Evolutionary conservation across 176 grass and related monocot genomes (phyloP).

Genomic region (Panicum miliaceum): DNA sequence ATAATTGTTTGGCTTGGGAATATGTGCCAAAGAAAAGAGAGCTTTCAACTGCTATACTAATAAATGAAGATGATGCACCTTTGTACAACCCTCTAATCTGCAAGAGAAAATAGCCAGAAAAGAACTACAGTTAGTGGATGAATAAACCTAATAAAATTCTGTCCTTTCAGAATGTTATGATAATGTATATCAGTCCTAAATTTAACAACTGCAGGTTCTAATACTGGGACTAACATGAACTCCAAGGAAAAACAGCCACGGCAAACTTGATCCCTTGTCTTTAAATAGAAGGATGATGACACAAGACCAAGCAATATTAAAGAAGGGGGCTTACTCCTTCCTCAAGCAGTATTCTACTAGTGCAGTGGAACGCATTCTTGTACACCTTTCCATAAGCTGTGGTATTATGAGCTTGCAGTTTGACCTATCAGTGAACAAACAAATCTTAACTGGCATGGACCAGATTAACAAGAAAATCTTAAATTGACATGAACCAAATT

Average conservation of each 20-base stretch:
- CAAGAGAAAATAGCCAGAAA: slow-evolving; percentile 45
- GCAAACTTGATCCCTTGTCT: background rate
- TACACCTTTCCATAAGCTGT: slow-evolving; percentile 73
- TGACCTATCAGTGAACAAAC: slow-evolving; percentile 60
- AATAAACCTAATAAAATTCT: background rate
- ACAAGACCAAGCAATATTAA: slow-evolving; percentile 17
- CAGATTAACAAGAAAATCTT: slow-evolving; percentile 7
- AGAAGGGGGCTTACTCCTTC: slow-evolving; percentile 78
- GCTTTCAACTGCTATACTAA: slow-evolving; percentile 91
- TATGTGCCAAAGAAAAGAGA: slow-evolving; percentile 93
- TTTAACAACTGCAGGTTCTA: slow-evolving; percentile 10
- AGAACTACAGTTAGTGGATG: slow-evolving; percentile 10
- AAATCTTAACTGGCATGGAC: slow-evolving; percentile 13
- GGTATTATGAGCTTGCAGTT: slow-evolving; percentile 97
- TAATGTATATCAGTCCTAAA: background rate
- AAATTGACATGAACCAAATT: slow-evolving; percentile 16
- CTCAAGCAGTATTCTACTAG: slow-evolving; percentile 74
- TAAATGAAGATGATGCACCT: slow-evolving; percentile 94
- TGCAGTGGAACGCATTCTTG: slow-evolving; percentile 86
- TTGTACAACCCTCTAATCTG: slow-evolving; percentile 91
- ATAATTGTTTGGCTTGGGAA: slow-evolving; percentile 74
- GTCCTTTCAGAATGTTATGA: slow-evolving; percentile 21
- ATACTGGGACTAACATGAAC: slow-evolving; percentile 18
- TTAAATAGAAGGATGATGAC: slow-evolving; percentile 24
- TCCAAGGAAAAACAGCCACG: background rate